Evolutionary conservation across 2,329 filamentous ascomycete genomes (phyloP), one percentile per base, ranked within the genome.

Genomic region (Diaporthe humulicola): DNA sequence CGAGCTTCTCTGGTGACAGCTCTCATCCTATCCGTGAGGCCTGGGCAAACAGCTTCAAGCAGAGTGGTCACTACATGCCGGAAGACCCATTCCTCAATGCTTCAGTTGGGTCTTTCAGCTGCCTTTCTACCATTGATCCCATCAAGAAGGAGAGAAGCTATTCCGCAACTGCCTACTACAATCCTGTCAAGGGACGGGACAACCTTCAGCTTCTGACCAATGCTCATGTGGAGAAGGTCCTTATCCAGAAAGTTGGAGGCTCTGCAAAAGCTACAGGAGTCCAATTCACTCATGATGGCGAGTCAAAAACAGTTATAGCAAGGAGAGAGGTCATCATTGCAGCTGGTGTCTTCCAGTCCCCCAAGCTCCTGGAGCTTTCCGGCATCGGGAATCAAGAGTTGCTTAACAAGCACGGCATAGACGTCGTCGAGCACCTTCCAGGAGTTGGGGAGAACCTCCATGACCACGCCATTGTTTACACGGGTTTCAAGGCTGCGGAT

Each of bases 381-480:
- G 83, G 83, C 17, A 79, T 84, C 48, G 83, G 83, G 19, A 78
- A 79, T 0, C 52, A 74, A 0, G 75, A 71, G 4, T 70, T 82
- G 14, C 78, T 84, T 7, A 54, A 73, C 6, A 69, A 75, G 25
- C 74, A 78, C 36, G 73, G 74, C 15, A 82, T 84, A 30, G 75
- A 78, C 1, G 77, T 81, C 7, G 56, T 82, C 9, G 73, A 79
- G 14, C 78, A 83, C 54, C 78, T 82, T n/a, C 80, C 80, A 0
- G 80, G 80, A 15, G 83, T 84, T 15, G 82, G 83, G 28, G 78
- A 79, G 56, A 83, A 82, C 72, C 73, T 82, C 22, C 77, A 79
- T 12, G 80, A 81, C 52, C 76, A 77, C 28, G 76, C 64, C 1
- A 57, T 69, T 48, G 71, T 40, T 5, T 74, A 73, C 52, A 73